Evolutionary conservation across 2,329 filamentous ascomycete species (phyloP).

Genomic region (Claviceps spartinae): DNA sequence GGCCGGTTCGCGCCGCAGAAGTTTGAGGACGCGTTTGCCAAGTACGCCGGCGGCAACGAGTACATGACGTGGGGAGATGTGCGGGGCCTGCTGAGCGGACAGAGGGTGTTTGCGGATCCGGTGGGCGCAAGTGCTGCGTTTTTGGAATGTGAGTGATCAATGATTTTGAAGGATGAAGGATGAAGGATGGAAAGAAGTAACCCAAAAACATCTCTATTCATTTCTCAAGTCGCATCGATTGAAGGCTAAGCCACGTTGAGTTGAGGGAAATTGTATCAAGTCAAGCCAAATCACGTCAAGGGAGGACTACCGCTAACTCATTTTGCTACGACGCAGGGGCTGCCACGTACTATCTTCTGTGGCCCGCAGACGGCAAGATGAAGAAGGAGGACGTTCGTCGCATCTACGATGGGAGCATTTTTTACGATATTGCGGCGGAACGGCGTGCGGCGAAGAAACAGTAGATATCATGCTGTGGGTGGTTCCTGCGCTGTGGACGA

Average conservation of each 20-base stretch:
- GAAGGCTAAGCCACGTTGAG: no score
- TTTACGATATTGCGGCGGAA: conserved; percentile 5
- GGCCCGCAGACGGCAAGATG: conserved; percentile 40
- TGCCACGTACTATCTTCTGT: conserved; percentile 33
- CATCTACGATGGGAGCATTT: conserved; percentile 13
- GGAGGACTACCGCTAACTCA: no score
- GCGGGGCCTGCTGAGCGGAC: conserved; percentile 22
- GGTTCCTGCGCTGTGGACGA: no score
- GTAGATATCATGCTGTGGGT: neutral
- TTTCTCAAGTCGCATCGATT: no score
- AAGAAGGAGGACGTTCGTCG: conserved; percentile 36
- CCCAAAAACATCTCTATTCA: no score
- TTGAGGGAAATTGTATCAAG: no score
- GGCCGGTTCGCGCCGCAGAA: conserved; percentile 34
- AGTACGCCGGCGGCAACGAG: conserved; percentile 28
- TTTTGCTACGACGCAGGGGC: conserved; percentile 7
- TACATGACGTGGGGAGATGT: conserved; percentile 25
- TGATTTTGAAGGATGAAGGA: neutral
- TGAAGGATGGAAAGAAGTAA: neutral
- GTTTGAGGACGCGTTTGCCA: conserved; percentile 37
- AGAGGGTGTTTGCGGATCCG: conserved; percentile 28
- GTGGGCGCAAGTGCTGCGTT: conserved; percentile 19
- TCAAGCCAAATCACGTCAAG: no score
- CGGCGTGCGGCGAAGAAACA: neutral
- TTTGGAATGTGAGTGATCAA: conserved; percentile 12